A percentile compares a stretch with the other conserved stretches of the same genome.
Evolutionary conservation across 2,329 filamentous ascomycete genomes (phyloP).

Genomic region (Aspergillus latus): DNA sequence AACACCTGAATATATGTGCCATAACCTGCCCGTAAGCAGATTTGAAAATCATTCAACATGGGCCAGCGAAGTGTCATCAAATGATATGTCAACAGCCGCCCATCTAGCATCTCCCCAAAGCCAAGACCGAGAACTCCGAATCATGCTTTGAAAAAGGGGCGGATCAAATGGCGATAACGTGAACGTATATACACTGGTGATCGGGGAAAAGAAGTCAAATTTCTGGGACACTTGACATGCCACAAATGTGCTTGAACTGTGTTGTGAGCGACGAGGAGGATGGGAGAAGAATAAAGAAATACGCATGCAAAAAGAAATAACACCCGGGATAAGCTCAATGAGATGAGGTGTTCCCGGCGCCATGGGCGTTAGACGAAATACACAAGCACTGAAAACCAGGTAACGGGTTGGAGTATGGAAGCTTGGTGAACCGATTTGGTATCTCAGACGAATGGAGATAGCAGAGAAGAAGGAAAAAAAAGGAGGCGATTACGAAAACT

Average conservation of each 20-base stretch:
- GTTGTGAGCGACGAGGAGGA: not conserved
- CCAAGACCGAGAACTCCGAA: constrained; percentile 12
- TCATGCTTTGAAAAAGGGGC: constrained; percentile 8
- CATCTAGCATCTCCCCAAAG: constrained; percentile 5
- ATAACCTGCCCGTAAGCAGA: too few species aligned
- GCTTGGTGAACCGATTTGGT: not conserved
- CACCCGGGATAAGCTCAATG: not conserved
- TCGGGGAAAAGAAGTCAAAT: constrained; percentile 2
- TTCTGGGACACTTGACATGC: not conserved
- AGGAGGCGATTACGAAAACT: not conserved
- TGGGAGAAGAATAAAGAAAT: not conserved
- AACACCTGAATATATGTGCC: not conserved
- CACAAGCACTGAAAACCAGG: not conserved
- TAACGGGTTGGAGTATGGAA: not conserved
- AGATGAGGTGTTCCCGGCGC: constrained; percentile 23
- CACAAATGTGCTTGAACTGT: not conserved
- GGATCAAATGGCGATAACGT: constrained; percentile 7
- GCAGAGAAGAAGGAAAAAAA: not conserved
- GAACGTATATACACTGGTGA: constrained; percentile 11
- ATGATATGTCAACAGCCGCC: constrained; percentile 1
- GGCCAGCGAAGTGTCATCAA: not conserved
- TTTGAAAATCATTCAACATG: not conserved
- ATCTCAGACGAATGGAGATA: not conserved
- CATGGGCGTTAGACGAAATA: constrained; percentile 18
- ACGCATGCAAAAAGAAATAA: not conserved